A percentile compares a stretch with the other conserved stretches of the same genome.
phyloP scores from a whole-genome alignment of 2,329 filamentous ascomycete species.

The Paracorniculantispora psalliotae region DNA sequence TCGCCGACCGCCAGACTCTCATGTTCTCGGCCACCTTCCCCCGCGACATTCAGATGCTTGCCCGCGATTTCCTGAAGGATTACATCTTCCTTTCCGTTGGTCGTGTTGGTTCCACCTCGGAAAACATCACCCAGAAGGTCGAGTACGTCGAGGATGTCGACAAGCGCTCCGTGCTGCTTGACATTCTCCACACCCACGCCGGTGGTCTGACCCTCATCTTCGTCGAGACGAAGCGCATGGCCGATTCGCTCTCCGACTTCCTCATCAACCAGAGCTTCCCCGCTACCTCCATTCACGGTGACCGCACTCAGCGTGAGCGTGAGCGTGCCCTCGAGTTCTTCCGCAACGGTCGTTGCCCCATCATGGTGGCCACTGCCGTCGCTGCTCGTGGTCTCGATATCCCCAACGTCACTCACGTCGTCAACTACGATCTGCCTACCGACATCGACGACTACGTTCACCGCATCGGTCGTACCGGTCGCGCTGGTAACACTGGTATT shows the following conservation, averaged over 20 bases:
- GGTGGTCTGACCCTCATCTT: slow-evolving; percentile 92
- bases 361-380: slow-evolving; percentile 93
- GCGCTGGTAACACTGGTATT: slow-evolving; percentile 98
- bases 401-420: slow-evolving; percentile 91
- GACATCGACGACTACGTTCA: slow-evolving; percentile 99
- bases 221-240: slow-evolving; percentile 99
- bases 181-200: slow-evolving; percentile 93
- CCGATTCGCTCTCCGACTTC: slow-evolving; percentile 95
- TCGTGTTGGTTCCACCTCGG: slow-evolving; percentile 97
- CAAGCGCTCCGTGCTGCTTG: slow-evolving; percentile 95
- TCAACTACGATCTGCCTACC: slow-evolving; percentile 99
- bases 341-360: slow-evolving; percentile 90
- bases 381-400: slow-evolving; percentile 90
- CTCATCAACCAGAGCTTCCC: slow-evolving; percentile 98
- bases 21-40: slow-evolving; percentile 99
- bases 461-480: slow-evolving; percentile 98
- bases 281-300: slow-evolving; percentile 96
- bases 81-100: slow-evolving; percentile 99
- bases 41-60: slow-evolving; percentile 98
- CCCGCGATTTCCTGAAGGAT: slow-evolving; percentile 97
- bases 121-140: slow-evolving; percentile 99
- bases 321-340: slow-evolving; percentile 97
- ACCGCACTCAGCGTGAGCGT: slow-evolving; percentile 97
- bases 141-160: slow-evolving; percentile 96
- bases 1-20: slow-evolving; percentile 85